phyloP scores from a whole-genome alignment of 345 rosid genomes.

The Isatis tinctoria region DNA sequence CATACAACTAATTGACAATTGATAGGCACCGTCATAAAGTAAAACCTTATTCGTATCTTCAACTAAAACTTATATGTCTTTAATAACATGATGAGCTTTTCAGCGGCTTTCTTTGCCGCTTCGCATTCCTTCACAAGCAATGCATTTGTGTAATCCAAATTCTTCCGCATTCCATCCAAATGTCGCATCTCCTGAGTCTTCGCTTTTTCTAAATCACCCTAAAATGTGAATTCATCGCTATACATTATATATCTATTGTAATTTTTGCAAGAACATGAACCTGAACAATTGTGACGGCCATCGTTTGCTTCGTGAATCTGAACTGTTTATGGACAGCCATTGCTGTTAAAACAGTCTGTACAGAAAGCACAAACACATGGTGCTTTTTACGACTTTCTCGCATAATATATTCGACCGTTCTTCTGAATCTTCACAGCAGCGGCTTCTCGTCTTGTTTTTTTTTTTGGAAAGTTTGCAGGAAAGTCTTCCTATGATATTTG shows the following conservation, averaged over 20 bases:
- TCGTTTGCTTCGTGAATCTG: conserved; percentile 56
- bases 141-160: conserved; percentile 49
- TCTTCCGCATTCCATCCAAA: conserved; percentile 48
- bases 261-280: conserved; percentile 18
- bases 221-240: neutral
- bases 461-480: conserved; percentile 48
- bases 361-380: conserved; percentile 42
- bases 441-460: conserved; percentile 44
- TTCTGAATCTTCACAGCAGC: conserved; percentile 76
- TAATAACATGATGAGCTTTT: conserved; percentile 53
- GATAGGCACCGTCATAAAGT: conserved; percentile 5
- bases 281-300: conserved; percentile 68
- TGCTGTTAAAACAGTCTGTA: conserved; percentile 70
- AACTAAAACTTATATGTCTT: conserved; percentile 60
- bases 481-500: conserved; percentile 49
- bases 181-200: conserved; percentile 49
- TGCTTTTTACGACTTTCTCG: conserved; percentile 54
- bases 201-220: conserved; percentile 51
- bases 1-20: neutral
- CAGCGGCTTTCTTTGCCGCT: conserved; percentile 44
- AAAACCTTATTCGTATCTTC: conserved; percentile 61
- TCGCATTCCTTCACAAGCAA: conserved; percentile 51
- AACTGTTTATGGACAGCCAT: conserved; percentile 65
- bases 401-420: conserved; percentile 42
- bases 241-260: neutral